phyloP scores from a whole-genome alignment of 2,329 filamentous ascomycete species.

The Hymenoscyphus albidus region DNA sequence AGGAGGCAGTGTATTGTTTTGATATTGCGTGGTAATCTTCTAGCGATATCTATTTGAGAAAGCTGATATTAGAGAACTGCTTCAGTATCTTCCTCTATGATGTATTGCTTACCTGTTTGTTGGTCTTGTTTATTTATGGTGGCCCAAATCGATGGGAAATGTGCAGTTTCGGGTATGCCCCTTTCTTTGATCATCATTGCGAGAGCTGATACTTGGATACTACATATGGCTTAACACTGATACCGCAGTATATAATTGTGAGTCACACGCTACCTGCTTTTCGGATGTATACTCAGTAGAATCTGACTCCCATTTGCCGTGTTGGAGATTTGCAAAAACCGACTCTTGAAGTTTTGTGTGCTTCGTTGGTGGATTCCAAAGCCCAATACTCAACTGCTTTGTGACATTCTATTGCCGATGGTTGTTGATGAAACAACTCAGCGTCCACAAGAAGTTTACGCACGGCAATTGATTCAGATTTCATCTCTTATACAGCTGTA shows the following conservation, averaged over 20 bases:
- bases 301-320: neutral
- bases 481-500: neutral
- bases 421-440: neutral
- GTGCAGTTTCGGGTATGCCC: slow-evolving; percentile 18
- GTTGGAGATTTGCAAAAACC: neutral
- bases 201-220: slow-evolving; percentile 33
- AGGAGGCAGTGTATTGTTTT: neutral
- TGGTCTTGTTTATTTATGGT: neutral
- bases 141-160: slow-evolving; percentile 31
- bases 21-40: neutral
- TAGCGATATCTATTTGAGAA: neutral
- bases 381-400: neutral
- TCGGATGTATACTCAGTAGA: neutral
- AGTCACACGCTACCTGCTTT: neutral
- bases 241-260: neutral
- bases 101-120: neutral
- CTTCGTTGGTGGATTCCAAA: neutral
- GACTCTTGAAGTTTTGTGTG: neutral
- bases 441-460: neutral
- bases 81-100: too few relatives aligned
- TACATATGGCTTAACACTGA: neutral
- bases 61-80: too few relatives aligned
- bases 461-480: neutral
- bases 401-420: neutral
- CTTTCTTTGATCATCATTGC: slow-evolving; percentile 35